A percentile compares a stretch with the other conserved stretches of the same genome.
Evolutionary conservation across 1,284 basidiomycete genomes (phyloP).

Genomic region (Apiotrichum siamense): DNA sequence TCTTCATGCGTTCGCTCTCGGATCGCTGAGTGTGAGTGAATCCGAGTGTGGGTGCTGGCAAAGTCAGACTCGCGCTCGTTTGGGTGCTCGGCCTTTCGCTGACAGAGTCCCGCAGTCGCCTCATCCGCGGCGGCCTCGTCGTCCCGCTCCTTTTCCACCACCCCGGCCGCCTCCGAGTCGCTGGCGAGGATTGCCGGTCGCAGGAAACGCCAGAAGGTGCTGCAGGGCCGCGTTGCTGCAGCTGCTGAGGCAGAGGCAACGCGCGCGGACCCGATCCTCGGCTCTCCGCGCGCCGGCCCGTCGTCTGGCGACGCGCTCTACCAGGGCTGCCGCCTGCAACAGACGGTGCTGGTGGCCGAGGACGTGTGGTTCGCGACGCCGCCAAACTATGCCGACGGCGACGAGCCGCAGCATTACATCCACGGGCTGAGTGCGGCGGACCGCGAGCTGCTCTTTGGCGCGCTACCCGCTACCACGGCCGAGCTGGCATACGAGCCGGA

Average conservation of each 20-base stretch:
- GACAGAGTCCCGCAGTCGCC: neutral
- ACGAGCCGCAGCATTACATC: constrained; percentile 29
- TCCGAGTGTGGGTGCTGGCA: neutral
- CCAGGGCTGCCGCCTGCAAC: constrained; percentile 27
- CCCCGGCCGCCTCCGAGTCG: constrained; percentile 7
- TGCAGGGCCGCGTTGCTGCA: neutral
- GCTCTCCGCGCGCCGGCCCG: constrained; percentile 14
- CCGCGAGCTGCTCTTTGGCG: constrained; percentile 36
- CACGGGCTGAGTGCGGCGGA: constrained; percentile 35
- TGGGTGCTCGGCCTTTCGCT: neutral
- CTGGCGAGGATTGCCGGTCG: constrained; percentile 9
- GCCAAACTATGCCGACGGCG: constrained; percentile 33
- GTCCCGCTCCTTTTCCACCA: neutral
- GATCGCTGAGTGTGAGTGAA: constrained; percentile 3
- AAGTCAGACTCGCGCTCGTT: too few relatives aligned
- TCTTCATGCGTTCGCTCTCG: neutral
- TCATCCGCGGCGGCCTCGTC: neutral
- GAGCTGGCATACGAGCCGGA: constrained; percentile 25
- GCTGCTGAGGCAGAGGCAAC: constrained; percentile 2
- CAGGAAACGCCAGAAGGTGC: constrained; percentile 14
- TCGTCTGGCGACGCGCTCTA: constrained; percentile 15
- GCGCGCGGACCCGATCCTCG: constrained; percentile 14
- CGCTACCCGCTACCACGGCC: constrained; percentile 35
- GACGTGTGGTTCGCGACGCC: constrained; percentile 35
- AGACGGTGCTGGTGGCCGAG: constrained; percentile 23